Conservation (phyloP, 768 basidiomycete genomes). For the Rhodosporidiobolus odoratus region DNA sequence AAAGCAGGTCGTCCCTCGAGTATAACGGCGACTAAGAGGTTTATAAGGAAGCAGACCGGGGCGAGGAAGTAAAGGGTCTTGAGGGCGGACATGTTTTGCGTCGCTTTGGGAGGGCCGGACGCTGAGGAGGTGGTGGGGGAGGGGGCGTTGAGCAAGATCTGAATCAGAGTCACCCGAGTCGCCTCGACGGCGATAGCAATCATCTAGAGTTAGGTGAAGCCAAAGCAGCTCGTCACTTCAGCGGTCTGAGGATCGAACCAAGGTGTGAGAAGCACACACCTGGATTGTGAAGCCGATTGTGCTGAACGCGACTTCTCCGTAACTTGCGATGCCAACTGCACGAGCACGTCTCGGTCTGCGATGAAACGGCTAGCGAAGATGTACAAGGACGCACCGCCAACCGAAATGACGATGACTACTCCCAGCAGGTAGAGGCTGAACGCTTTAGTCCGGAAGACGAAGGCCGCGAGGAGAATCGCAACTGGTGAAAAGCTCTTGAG, state of each 20-base stretch:
- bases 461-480: slow-evolving; percentile 81
- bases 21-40: slow-evolving; percentile 72
- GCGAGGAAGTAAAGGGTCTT: slow-evolving; percentile 87
- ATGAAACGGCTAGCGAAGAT: too few relatives aligned
- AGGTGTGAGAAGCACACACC: slow-evolving; percentile 45
- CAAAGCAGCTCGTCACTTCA: background rate
- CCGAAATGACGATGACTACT: slow-evolving; percentile 41
- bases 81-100: slow-evolving; percentile 88
- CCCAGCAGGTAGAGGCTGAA: slow-evolving; percentile 24
- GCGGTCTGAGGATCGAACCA: too few relatives aligned
- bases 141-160: slow-evolving; percentile 59
- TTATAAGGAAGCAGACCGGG: slow-evolving; percentile 81
- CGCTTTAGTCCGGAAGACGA: slow-evolving; percentile 45
- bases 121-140: background rate
- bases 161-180: slow-evolving; percentile 89
- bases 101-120: background rate
- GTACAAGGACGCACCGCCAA: too few relatives aligned
- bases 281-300: slow-evolving; percentile 69
- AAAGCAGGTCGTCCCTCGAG: slow-evolving; percentile 84
- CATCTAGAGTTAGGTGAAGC: slow-evolving; percentile 1
- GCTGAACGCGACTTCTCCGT: slow-evolving; percentile 72
- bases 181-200: slow-evolving; percentile 84
- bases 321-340: slow-evolving; percentile 73
- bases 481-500: slow-evolving; percentile 84
- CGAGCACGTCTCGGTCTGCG: too few relatives aligned